Evolutionary conservation across 176 grass and related monocot genomes (phyloP).

Genomic region (Musa beccarii): DNA sequence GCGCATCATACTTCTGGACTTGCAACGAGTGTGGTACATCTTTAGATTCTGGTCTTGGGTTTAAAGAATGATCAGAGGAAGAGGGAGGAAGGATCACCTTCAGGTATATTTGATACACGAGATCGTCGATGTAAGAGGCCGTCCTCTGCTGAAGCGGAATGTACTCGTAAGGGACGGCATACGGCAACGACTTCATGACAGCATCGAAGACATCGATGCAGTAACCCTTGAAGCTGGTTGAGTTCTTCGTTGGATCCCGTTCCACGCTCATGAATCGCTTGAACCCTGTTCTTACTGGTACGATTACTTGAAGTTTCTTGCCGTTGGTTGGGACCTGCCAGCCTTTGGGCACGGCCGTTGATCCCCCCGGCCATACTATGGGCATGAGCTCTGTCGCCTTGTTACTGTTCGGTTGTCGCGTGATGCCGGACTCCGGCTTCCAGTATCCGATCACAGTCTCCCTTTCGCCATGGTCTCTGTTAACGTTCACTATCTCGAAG

Average conservation of each 20-base stretch:
- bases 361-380: constrained; percentile 39
- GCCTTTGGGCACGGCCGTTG: constrained; percentile 24
- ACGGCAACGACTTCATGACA: constrained; percentile 33
- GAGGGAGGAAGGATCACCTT: constrained; percentile 20
- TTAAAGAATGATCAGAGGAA: too few species aligned
- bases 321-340: constrained; percentile 44
- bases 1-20: constrained; percentile 29
- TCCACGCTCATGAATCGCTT: constrained; percentile 41
- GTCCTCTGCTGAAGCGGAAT: background rate
- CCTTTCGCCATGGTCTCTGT: constrained; percentile 26
- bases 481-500: constrained; percentile 65
- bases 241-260: background rate
- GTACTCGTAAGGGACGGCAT: constrained; percentile 26
- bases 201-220: constrained; percentile 67
- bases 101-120: constrained; percentile 18
- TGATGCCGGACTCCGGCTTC: constrained; percentile 32
- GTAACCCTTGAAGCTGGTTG: constrained; percentile 31
- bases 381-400: background rate
- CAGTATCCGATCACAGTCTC: constrained; percentile 47
- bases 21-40: too few species aligned
- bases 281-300: constrained; percentile 62
- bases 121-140: constrained; percentile 28
- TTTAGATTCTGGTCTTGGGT: too few species aligned
- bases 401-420: background rate
- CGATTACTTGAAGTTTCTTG: constrained; percentile 26